Base-by-base conservation (phyloP, 1,284 basidiomycete genomes). In the Rhodotorula sp. region DNA sequence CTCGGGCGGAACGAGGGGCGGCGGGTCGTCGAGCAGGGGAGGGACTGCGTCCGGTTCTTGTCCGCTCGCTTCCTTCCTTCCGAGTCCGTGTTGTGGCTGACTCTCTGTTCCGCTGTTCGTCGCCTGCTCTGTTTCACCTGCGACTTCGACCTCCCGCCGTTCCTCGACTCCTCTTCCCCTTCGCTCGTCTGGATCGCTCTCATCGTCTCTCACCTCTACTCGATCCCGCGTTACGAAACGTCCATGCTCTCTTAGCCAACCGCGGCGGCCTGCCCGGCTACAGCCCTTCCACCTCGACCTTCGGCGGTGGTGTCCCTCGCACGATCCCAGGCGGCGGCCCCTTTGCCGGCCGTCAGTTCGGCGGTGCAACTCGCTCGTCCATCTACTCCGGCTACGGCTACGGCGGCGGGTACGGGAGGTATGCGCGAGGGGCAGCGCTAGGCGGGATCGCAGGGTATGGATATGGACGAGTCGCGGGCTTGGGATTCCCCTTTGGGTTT, bases 401-500 rank as follows among this genome's bases (percentile, higher is more conserved):
- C 51, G 67, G 67, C 8, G 28, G 54, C 9, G 67, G 66, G 4
- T 60, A 59, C 47, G 62, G 62, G 1, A 31, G 7, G 24, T 64
- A 44, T 22, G 48, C 48, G n/a, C 31, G 59, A 16, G 51, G 53
- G 11, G 67, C 63, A 6, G 63, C 53, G 0, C 31, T 40, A 1
- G 67, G 48, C 1, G 54, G 51, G 0, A 59, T 55, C 4, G 66
- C 60, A 1, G 67, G 67, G 1, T 11, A 62, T 0, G 67, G 63
- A 2, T 69, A 57, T 31, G 55, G 56, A 11, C 44, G 44, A 4
- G 67, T 69, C 40, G 20, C 20, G 0, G 63, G 63, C 6, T 5
- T 69, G 4, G 67, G 67, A 6, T 65, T 69, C n/a, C 67, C 67
- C 0, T 69, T 51, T 16, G 67, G 67, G 3, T 62, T 37, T 28